Evolutionary conservation across 2,329 filamentous ascomycete species (phyloP).

Genomic region (Alternaria infectoria): DNA sequence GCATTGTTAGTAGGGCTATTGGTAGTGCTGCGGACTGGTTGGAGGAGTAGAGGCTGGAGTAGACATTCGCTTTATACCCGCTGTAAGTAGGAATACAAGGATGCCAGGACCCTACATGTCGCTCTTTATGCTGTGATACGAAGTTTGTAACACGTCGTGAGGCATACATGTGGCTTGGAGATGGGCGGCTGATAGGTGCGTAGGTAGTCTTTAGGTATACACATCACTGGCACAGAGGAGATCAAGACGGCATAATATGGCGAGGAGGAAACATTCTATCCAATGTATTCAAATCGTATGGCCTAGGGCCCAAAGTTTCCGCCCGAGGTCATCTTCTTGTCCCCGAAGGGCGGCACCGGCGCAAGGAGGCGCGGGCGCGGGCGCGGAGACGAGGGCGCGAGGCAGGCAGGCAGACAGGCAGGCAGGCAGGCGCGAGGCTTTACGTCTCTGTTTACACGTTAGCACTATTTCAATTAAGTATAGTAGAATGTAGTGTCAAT

Average conservation of each 20-base stretch:
- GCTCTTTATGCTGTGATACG: neutral
- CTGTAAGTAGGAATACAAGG: neutral
- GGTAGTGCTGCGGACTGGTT: conserved; percentile 44
- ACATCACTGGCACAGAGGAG: neutral
- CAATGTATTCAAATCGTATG: neutral
- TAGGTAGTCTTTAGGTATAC: neutral
- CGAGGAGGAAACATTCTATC: neutral
- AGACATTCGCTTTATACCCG: neutral
- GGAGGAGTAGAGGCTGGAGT: conserved; percentile 17
- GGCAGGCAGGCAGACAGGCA: too few relatives aligned
- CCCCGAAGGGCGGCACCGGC: neutral
- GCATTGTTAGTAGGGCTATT: conserved; percentile 47
- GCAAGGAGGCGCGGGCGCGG: neutral
- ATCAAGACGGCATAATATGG: neutral
- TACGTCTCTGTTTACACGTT: neutral
- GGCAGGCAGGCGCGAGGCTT: rapidly evolving
- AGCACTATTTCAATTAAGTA: neutral
- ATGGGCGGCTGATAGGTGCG: neutral
- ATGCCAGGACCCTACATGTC: neutral
- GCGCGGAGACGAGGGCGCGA: neutral
- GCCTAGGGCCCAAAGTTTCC: neutral
- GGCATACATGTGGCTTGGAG: neutral
- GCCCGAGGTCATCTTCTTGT: neutral
- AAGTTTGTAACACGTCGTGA: neutral
- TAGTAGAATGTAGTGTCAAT: neutral